Evolutionary conservation across 495 filamentous ascomycete species (phyloP).

Genomic region (Daldinia bambusicola): DNA sequence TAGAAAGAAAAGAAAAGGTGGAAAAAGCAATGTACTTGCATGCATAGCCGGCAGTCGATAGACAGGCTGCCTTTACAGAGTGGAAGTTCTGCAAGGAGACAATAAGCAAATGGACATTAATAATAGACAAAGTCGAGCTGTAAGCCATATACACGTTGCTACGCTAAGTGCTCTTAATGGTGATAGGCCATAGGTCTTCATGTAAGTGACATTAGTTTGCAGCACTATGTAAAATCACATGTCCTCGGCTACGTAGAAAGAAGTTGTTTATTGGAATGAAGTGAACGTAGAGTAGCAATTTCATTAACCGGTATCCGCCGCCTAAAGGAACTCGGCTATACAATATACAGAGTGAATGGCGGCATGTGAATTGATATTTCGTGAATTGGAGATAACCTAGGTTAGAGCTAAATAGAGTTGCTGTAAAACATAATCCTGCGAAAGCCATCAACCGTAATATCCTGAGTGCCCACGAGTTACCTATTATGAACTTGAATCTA

Average conservation of each 20-base stretch:
- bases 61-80: background rate
- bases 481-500: background rate
- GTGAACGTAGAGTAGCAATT: background rate
- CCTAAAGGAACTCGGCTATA: background rate
- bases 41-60: background rate
- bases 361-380: background rate
- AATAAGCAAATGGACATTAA: background rate
- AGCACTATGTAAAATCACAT: background rate
- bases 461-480: background rate
- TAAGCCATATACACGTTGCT: background rate
- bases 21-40: slow-evolving; percentile 3
- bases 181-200: background rate
- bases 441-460: background rate
- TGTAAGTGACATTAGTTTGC: background rate
- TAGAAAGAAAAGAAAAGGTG: background rate
- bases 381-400: background rate
- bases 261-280: background rate
- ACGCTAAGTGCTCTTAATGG: background rate
- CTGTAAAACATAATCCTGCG: background rate
- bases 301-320: background rate
- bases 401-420: background rate
- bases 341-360: background rate
- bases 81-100: background rate
- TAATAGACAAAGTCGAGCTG: background rate
- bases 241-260: background rate